Evolutionary conservation across 306 rosid genomes (phyloP), one percentile per base, ranked within the genome.

Genomic region (Prunus mira): DNA sequence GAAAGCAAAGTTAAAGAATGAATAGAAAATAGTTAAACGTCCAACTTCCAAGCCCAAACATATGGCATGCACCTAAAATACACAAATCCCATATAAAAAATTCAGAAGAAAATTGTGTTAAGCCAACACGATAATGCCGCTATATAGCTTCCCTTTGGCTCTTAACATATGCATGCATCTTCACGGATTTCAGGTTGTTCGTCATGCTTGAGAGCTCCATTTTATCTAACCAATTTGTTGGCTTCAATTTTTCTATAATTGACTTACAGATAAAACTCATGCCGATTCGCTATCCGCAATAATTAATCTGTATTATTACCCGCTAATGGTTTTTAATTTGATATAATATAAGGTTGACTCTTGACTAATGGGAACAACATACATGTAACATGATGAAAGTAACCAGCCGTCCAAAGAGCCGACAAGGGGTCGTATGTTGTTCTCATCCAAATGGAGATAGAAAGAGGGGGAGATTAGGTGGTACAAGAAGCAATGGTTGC

Each of bases 121-220:
- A 38, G 2, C 38, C 38, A 32, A 25, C 28, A 56, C 3, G 64
- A 60, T 25, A 11, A 25, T 28, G 14, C n/a, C 17, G 67, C 13
- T 15, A 30, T 6, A 28, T 30, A 28, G 43, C 34, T 20, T 19
- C 38, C 43, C 43, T 1, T 28, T 28, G 67, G 67, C 4, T 50
- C 13, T 50, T 32, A 38, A 19, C 38, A 24, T 43, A 77, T 79
- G 76, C 85, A 82, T 77, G 84, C 76, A 82, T 60, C 72, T 78
- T 72, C 82, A 67, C 68, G 43, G 12, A 75, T 61, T 70, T 32
- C 72, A 58, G 69, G 76, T 73, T 76, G 69, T 60, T 55, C 71
- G 84, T 86, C 85, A 84, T 72, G 38, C 47, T 50, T 74, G 89
- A 87, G 73, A 77, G 89, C 79, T 80, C 71, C 87, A 57, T 80